Evolutionary conservation across 139 green algal genomes (phyloP), one percentile per base, ranked within the genome.

Genomic region (Chlorella vulgaris): DNA sequence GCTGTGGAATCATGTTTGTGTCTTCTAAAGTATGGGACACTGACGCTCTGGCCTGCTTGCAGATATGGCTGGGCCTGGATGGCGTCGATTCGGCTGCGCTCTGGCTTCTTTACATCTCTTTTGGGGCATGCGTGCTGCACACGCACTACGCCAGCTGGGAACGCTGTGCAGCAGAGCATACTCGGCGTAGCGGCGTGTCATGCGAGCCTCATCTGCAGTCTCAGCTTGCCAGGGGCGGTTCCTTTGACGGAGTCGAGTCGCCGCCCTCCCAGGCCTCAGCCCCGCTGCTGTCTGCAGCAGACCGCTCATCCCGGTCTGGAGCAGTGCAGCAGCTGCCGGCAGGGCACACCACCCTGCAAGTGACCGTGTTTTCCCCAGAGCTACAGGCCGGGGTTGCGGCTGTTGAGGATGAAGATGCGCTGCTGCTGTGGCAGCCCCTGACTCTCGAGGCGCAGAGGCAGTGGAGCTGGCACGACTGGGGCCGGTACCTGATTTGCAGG

Each of bases 401-500:
- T 6, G 29, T 35, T 26, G 62, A 4, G 6, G 29, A 2, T 8
- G 15, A n/a, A 43, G 62, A 42, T 58, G 47, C 47, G 2, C 35
- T 15, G 36, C 38, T 51, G 19, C 58, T 81, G 58, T 81, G 74
- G 74, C 74, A 68, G 36, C 58, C 74, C 13, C 55, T 81, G 28
- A 21, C 2, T 1, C 42, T 61, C 18, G 31, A 58, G 1, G 42
- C 60, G n/a, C 78, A 78, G 35, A 6, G 28, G 33, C 21, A 35
- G 22, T 93, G 89, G 89, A 42, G 81, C 38, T 89, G 83, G 83
- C 38, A 85, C 5, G 88, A 93, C 71, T 90, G 89, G 85, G 50
- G 70, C 21, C 85, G 87, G 26, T 93, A 86, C 80, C 75, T 63
- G 29, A 58, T 93, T 7, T 91, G 83, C 73, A 88, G 84, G 84